Evolutionary conservation across 2,329 filamentous ascomycete species (phyloP).

Genomic region (Fusarium incarnatum): DNA sequence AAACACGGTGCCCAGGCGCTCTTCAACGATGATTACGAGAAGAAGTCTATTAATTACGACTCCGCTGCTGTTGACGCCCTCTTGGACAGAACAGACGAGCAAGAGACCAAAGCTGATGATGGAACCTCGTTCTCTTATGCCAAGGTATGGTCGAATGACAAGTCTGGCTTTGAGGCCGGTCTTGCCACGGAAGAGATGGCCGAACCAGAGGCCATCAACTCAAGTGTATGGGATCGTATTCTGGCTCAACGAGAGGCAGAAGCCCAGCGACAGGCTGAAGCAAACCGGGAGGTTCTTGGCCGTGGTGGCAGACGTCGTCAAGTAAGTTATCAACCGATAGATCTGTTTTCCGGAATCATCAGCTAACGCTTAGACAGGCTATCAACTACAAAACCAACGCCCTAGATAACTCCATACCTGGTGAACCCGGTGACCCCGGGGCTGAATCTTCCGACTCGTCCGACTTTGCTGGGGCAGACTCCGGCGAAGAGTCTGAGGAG

Average conservation of each 20-base stretch:
- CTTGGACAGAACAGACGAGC: constrained; percentile 85
- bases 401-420: constrained; percentile 39
- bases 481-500: constrained; percentile 48
- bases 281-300: constrained; percentile 79
- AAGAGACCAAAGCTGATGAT: constrained; percentile 76
- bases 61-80: constrained; percentile 85
- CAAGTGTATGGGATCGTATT: constrained; percentile 90
- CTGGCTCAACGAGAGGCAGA: constrained; percentile 83
- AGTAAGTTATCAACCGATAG: constrained; percentile 42
- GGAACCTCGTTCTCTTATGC: constrained; percentile 91
- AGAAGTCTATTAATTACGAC: constrained; percentile 84
- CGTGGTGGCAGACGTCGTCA: constrained; percentile 80
- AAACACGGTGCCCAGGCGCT: constrained; percentile 88
- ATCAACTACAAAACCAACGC: constrained; percentile 52
- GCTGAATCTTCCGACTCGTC: constrained; percentile 50
- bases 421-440: constrained; percentile 46
- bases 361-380: constrained; percentile 45
- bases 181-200: constrained; percentile 65
- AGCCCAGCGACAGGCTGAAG: constrained; percentile 77
- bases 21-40: constrained; percentile 79
- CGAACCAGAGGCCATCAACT: constrained; percentile 67
- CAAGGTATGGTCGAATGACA: constrained; percentile 90
- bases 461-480: constrained; percentile 50
- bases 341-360: background rate
- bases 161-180: constrained; percentile 72